Evolutionary conservation across 2,329 filamentous ascomycete genomes (phyloP).

Genomic region (Nemania diffusa): DNA sequence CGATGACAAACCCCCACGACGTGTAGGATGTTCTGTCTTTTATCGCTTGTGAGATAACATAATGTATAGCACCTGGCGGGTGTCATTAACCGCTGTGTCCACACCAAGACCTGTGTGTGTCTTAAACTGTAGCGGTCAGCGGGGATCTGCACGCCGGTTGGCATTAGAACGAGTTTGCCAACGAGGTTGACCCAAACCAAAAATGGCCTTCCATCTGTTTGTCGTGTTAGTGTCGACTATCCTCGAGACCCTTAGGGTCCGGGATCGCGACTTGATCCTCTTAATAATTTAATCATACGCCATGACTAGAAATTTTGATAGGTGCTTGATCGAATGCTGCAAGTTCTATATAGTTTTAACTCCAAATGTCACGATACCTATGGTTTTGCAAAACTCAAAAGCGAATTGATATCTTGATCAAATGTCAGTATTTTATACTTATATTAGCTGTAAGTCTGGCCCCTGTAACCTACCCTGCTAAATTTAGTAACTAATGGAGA

Average conservation of each 20-base stretch:
- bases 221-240: not conserved
- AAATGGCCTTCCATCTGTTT: not conserved
- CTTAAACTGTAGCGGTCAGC: not conserved
- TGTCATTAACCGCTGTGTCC: constrained; percentile 14
- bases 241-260: too few species aligned
- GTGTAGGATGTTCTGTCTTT: too few species aligned
- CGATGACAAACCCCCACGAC: too few species aligned
- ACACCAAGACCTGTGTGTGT: not conserved
- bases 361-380: too few species aligned
- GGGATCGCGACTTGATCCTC: not conserved
- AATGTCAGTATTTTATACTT: too few species aligned
- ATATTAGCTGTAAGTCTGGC: too few species aligned
- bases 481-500: not conserved
- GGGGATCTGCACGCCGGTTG: not conserved
- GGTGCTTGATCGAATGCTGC: too few species aligned
- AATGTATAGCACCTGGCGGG: not conserved
- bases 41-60: too few species aligned
- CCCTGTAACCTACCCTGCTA: not conserved
- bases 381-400: too few species aligned
- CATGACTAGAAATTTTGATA: not conserved
- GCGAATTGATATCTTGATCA: too few species aligned
- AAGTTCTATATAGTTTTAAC: too few species aligned
- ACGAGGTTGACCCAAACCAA: not conserved
- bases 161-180: not conserved
- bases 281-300: not conserved